Percentiles rank a stretch among this genome's conserved stretches.
Evolutionary conservation across 2,329 filamentous ascomycete genomes (phyloP).

Genomic region (Sclerotinia spermophila): DNA sequence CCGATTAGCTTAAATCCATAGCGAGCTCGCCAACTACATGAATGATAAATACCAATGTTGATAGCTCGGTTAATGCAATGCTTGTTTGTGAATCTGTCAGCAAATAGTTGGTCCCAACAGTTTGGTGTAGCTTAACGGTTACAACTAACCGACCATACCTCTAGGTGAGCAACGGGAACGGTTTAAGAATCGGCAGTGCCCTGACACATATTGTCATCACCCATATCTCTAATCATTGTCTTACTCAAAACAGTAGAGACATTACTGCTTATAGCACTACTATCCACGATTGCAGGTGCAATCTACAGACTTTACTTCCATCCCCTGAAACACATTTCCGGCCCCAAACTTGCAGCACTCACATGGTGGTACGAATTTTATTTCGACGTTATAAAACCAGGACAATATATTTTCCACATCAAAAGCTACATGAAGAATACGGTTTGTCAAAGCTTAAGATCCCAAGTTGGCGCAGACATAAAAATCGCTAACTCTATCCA

Average conservation of each 20-base stretch:
- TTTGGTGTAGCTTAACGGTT: too few species aligned
- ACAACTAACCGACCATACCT: too few species aligned
- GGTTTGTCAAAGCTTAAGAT: constrained; percentile 22
- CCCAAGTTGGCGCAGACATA: not conserved
- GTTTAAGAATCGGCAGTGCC: too few species aligned
- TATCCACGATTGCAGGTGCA: not conserved
- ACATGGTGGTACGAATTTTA: constrained; percentile 37
- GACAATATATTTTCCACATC: constrained; percentile 44
- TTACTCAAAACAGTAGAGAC: not conserved
- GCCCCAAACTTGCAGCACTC: constrained; percentile 25
- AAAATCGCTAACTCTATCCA: not conserved
- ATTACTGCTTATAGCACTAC: not conserved
- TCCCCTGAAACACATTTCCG: not conserved
- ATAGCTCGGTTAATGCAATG: too few species aligned
- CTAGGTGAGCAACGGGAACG: too few species aligned
- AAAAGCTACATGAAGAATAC: constrained; percentile 43
- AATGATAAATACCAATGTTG: too few species aligned
- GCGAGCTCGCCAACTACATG: too few species aligned
- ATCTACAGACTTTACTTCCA: constrained; percentile 5
- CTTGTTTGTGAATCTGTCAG: too few species aligned
- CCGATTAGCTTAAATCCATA: too few species aligned
- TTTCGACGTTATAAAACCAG: constrained; percentile 43
- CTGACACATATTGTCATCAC: too few species aligned
- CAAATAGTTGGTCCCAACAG: too few species aligned
- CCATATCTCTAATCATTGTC: not conserved